Evolutionary conservation across 129 eudicot species (phyloP).

Genomic region (Lactuca sativa): DNA sequence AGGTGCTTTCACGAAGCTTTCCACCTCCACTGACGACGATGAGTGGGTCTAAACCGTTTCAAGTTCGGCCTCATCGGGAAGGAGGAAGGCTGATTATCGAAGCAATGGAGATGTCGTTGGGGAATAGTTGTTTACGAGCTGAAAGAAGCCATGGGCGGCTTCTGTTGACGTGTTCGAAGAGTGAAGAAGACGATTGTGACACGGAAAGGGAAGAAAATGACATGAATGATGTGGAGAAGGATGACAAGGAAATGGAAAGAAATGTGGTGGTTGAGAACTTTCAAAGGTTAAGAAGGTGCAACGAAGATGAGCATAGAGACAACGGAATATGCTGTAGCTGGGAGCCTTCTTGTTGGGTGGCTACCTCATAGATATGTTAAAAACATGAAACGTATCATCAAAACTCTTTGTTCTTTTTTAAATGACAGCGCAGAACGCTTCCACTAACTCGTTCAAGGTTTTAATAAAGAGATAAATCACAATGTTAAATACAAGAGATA

Average conservation of each 20-base stretch:
- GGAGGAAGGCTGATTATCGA: conserved; percentile 69
- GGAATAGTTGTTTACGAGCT: conserved; percentile 42
- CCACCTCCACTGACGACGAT: conserved; percentile 88
- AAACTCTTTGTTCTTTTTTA: neutral
- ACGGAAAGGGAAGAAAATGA: conserved; percentile 14
- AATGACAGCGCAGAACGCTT: neutral
- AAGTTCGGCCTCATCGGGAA: conserved; percentile 50
- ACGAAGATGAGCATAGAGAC: conserved; percentile 51
- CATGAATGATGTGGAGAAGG: conserved; percentile 9
- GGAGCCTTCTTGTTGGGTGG: conserved; percentile 71
- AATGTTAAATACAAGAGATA: neutral
- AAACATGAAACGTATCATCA: conserved; percentile 9
- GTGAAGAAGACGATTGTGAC: conserved; percentile 18
- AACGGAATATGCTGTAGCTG: conserved; percentile 43
- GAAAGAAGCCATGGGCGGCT: conserved; percentile 79
- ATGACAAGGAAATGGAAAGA: conserved; percentile 11
- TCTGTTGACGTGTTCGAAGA: conserved; percentile 38
- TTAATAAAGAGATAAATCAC: neutral
- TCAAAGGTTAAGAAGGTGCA: conserved; percentile 69
- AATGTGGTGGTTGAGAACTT: conserved; percentile 42
- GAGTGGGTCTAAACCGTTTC: conserved; percentile 53
- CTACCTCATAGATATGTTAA: conserved; percentile 37
- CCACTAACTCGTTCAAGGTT: neutral
- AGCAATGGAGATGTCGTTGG: conserved; percentile 47
- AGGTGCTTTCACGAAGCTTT: conserved; percentile 33